Evolutionary conservation across 2,329 filamentous ascomycete genomes (phyloP).

Genomic region (Orbilia brochopaga): DNA sequence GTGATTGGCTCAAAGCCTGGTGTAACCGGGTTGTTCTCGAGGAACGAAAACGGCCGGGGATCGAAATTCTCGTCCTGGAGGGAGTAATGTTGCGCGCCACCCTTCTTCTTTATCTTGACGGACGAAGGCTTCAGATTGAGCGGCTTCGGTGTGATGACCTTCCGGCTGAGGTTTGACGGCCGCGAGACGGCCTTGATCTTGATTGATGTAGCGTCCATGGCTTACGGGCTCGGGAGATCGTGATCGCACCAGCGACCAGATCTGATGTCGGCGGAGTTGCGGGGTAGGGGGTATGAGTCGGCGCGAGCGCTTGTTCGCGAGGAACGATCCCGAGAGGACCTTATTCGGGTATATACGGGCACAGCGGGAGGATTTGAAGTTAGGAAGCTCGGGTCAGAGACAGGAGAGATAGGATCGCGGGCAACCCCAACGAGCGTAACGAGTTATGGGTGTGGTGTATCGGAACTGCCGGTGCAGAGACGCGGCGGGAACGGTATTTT

Average conservation of each 20-base stretch:
- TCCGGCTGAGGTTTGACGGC: conserved; percentile 48
- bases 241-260: conserved; percentile 36
- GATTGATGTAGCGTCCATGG: conserved; percentile 47
- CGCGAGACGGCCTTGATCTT: conserved; percentile 48
- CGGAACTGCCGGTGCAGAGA: no score
- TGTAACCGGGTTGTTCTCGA: conserved; percentile 49
- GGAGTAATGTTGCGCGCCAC: conserved; percentile 26
- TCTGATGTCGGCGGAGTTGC: not conserved
- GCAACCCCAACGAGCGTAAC: no score
- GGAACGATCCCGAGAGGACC: no score
- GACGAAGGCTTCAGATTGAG: conserved; percentile 44
- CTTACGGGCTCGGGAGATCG: not conserved
- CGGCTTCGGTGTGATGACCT: conserved; percentile 49
- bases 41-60: conserved; percentile 44
- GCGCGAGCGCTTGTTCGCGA: no score
- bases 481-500: no score
- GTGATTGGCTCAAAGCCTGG: conserved; percentile 51
- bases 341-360: no score
- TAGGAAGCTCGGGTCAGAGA: no score
- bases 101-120: conserved; percentile 40
- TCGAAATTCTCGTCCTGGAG: conserved; percentile 48
- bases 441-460: no score
- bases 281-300: not conserved
- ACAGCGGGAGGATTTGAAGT: no score
- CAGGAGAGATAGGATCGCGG: no score